Evolutionary conservation across 1,139 yeast species (phyloP), one percentile per base, ranked within the genome.

Genomic region (Geotrichum histeridarum): DNA sequence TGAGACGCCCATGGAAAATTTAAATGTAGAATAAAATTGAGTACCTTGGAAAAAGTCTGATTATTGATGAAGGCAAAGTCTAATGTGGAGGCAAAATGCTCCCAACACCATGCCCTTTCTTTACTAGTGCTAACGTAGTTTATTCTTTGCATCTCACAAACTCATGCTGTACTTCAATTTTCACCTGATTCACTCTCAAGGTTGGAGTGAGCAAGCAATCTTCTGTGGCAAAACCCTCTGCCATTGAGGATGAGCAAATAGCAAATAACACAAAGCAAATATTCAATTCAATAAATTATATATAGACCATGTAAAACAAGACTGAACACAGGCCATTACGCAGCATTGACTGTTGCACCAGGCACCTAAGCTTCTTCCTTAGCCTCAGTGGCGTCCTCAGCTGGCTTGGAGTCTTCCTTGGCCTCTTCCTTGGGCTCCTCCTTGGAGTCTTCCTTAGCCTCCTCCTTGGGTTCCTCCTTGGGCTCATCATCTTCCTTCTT

Each of bases 311-410:
- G 27, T 22, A 22, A 3, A 22, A 22, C 27, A 22, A 22, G 27
- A 22, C 27, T 3, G 27, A 22, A 8, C 27, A 18, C 14, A 14
- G 18, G 18, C 42, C 18, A 3, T 15, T 7, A n/a, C 27, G 44
- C 32, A 42, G 17, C 33, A 9, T 42, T 32, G 6, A 14, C 15
- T 9, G 32, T 9, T 32, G 33, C 17, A 12, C 27, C 27, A n/a
- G 32, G 33, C 33, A 22, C 33, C 56, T 57, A 8, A 59, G 57
- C 59, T 2, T 42, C 43, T 42, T 62, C 66, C 36, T 62, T 52
- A 15, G 54, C 65, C 11, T 55, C 56, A 14, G 45, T 45, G 18
- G 35, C 45, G 31, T 32, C n/a, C 37, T 54, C 50, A 15, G 38
- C 51, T 14, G 17, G 35, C 42, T 44, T 35, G 30, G 41, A 32